Percentiles rank a stretch among this genome's conserved stretches.
phyloP scores from a whole-genome alignment of 2,329 filamentous ascomycete species.

The Beauveria pseudobassiana region DNA sequence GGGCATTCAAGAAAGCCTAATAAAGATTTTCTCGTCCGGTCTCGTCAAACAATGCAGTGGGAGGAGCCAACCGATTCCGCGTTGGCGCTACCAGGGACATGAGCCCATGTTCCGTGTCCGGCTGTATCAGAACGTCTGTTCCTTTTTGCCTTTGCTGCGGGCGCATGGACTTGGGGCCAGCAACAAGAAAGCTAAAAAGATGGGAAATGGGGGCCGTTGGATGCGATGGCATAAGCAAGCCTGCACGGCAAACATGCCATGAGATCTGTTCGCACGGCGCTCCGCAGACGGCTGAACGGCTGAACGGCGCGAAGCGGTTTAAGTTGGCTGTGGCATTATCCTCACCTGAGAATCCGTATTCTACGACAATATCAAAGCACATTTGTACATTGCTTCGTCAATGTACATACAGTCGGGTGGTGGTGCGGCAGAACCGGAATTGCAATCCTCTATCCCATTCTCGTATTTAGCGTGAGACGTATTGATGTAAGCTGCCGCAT shows the following conservation, averaged over 20 bases:
- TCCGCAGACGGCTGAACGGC: background rate
- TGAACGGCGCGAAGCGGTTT: background rate
- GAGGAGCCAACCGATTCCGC: background rate
- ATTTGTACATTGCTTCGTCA: no score
- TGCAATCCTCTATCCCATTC: background rate
- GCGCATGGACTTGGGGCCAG: background rate
- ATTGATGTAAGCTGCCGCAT: background rate
- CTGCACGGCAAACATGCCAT: background rate
- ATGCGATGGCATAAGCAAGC: background rate
- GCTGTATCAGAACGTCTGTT: background rate
- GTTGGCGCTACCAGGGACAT: background rate
- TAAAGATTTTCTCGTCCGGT: background rate
- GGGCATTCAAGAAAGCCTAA: background rate
- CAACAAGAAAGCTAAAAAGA: background rate
- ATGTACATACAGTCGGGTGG: background rate
- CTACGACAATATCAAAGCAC: no score
- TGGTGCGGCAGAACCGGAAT: background rate
- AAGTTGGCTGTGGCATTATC: background rate
- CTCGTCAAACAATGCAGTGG: slow-evolving; percentile 1
- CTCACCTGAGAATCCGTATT: no score
- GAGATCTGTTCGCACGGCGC: slow-evolving; percentile 1
- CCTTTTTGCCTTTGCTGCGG: background rate
- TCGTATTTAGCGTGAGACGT: background rate
- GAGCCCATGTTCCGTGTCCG: background rate
- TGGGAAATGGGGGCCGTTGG: background rate